Evolutionary conservation across 2,329 filamentous ascomycete species (phyloP).

Genomic region (Claviceps digitariae): DNA sequence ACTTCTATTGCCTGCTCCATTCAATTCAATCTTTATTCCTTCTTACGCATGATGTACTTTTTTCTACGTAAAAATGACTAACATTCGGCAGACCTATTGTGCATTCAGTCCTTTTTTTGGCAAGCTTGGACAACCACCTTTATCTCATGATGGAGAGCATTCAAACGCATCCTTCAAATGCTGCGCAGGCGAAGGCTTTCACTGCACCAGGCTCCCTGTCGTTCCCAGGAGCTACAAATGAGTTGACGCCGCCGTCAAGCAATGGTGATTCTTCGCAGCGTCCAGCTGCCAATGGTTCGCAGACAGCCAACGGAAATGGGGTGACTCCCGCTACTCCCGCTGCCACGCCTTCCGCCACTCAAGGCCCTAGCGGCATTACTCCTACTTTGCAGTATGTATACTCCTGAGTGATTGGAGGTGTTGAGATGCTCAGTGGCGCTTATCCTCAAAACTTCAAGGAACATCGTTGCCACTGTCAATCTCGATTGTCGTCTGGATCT

Average conservation of each 20-base stretch:
- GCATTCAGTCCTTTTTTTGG: constrained; percentile 7
- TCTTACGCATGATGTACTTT: too few species aligned
- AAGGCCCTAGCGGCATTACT: constrained; percentile 78
- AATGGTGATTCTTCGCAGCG: constrained; percentile 43
- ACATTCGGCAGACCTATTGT: constrained; percentile 21
- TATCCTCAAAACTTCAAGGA: constrained; percentile 51
- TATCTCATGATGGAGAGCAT: constrained; percentile 63
- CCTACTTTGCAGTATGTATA: constrained; percentile 91
- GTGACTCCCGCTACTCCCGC: constrained; percentile 83
- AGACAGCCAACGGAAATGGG: constrained; percentile 55
- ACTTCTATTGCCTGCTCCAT: too few species aligned
- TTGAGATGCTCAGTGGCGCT: constrained; percentile 32
- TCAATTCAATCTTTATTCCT: too few species aligned
- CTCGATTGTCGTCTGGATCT: constrained; percentile 93
- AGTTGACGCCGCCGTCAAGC: constrained; percentile 67
- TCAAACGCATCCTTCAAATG: constrained; percentile 82
- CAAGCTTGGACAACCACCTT: constrained; percentile 8
- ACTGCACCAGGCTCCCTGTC: constrained; percentile 85
- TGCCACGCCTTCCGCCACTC: constrained; percentile 73
- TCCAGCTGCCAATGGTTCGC: constrained; percentile 31
- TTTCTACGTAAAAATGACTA: background rate
- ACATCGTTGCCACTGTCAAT: constrained; percentile 98
- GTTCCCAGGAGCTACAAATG: constrained; percentile 72
- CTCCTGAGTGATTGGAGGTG: constrained; percentile 22
- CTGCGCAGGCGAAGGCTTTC: constrained; percentile 89